Base-by-base conservation (phyloP, 345 rosid genomes). In the Pistacia integerrima region DNA sequence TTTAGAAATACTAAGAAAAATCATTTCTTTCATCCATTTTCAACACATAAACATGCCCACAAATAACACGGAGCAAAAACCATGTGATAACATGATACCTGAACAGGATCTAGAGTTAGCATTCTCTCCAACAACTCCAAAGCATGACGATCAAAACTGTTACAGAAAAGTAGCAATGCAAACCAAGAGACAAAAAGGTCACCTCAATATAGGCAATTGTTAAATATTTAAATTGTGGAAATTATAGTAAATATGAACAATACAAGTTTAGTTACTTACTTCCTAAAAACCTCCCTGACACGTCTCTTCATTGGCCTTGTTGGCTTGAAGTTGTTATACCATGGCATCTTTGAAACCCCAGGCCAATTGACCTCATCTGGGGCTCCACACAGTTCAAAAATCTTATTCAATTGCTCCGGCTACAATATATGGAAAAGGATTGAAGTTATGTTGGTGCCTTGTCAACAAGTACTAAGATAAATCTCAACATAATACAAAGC, bases 91-190 rank as follows among this genome's bases (percentile, higher is more conserved):
- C 52, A 44, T 51, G 41, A 71, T 89, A 93, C 99, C 99, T 93
- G 91, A 18, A 92, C 73, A 11, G 98, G 99, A 81, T 94, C 98
- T 36, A 94, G 99, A 20, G 84, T 88, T 78, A 93, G 85, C 99
- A 95, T 93, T 84, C 72, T 89, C 81, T 95, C 99, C 71, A 95
- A 78, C 74, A 95, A 85, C 75, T 95, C 98, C 87, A 95, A 83
- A 78, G 99, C 99, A 86, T 91, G 92, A 17, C 94, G 93, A 73
- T 93, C 98, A 84, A 93, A 93, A 76, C 94, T 91, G 25, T 58
- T 22, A 41, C 1, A 9, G 12, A 77, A n/a, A 78, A 75, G 64
- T 35, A 44, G 28, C 30, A 16, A 46, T 61, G 46, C 55, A 10
- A 28, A 7, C 25, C 11, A 48, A 36, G 49, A 38, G 38, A 10